Conservation (phyloP, 2,329 filamentous ascomycete species). For the Hymenoscyphus repandus region DNA sequence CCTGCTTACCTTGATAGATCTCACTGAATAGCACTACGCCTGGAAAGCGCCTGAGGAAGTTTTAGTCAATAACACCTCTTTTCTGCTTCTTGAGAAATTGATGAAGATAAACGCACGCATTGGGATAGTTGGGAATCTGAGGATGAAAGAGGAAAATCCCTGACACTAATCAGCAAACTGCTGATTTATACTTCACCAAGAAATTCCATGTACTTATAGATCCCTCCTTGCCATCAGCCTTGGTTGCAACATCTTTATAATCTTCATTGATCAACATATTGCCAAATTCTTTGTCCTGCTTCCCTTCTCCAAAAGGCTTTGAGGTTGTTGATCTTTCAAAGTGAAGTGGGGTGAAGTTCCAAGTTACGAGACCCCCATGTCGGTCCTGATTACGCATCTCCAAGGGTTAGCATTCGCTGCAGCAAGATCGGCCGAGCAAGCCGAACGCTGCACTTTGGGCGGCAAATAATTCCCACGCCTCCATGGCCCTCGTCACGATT, state of each 20-base stretch:
- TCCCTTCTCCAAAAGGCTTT: too few species aligned
- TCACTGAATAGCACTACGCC: constrained; percentile 87
- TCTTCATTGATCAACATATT: constrained; percentile 56
- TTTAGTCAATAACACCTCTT: constrained; percentile 9
- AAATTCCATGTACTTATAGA: constrained; percentile 42
- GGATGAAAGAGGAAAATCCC: constrained; percentile 89
- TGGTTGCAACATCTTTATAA: constrained; percentile 53
- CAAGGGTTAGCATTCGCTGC: not conserved
- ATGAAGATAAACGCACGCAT: constrained; percentile 54
- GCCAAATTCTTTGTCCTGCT: not conserved
- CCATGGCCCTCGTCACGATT: not conserved
- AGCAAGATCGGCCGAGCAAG: not conserved
- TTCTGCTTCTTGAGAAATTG: not conserved
- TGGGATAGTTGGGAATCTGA: constrained; percentile 75
- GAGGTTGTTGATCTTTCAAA: too few species aligned
- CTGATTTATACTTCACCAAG: not conserved
- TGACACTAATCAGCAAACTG: constrained; percentile 34
- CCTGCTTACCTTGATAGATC: constrained; percentile 80
- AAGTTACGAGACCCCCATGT: too few species aligned
- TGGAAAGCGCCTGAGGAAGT: constrained; percentile 59
- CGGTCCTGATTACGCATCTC: not conserved
- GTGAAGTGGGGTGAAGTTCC: too few species aligned
- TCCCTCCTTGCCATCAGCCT: constrained; percentile 47
- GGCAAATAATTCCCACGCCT: too few species aligned
- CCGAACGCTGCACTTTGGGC: not conserved